Base-by-base conservation (phyloP, 345 rosid species). In the Trapa incisa region DNA sequence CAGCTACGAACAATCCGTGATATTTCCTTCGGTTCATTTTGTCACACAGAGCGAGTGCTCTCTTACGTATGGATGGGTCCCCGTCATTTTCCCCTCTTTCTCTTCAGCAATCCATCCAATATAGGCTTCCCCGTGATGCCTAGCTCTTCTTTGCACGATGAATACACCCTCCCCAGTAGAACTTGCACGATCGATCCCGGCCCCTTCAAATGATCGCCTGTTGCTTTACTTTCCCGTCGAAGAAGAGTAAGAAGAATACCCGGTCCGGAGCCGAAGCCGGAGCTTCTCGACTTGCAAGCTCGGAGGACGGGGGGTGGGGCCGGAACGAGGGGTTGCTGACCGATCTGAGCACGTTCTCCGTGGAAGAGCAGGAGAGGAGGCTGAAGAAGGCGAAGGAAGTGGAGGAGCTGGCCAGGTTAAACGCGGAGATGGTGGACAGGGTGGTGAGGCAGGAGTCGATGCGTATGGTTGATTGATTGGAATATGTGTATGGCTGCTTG, bases 281-380 rank as follows among this genome's bases (percentile, higher is more conserved):
- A 17, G 14, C 14, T 33, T 45, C 47, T 0, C 47, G 16, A 10
- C 35, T 32, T 33, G 2, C 37, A 1, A 50, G 65, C 29, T 7
- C 36, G 56, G 64, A 71, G 50, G 37, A 13, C 33, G 41, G 0
- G 66, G 47, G 8, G 6, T 67, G 71, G 75, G 63, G 67, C 38
- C 64, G 42, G 53, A 42, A 65, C 41, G 75, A 64, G 15, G 76
- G 62, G 48, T 29, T 76, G 66, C 62, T 76, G 62, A 58, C 73
- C 47, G 79, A 76, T 37, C 14, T 52, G 65, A 72, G 76, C 67
- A 76, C 75, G 13, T 76, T 76, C 65, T 76, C 73, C 2, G 73
- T 69, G 48, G 60, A 69, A 39, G 73, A 76, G 29, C 79, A 76
- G 38, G 75, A 66, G 53, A 69, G 66, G 73, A 66, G 70, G 67